These are phyloP conservation scores for Gigaspora rosea DNA, from an alignment of 192 early-diverging fungal species.

Conservation along the genomic window DNA sequence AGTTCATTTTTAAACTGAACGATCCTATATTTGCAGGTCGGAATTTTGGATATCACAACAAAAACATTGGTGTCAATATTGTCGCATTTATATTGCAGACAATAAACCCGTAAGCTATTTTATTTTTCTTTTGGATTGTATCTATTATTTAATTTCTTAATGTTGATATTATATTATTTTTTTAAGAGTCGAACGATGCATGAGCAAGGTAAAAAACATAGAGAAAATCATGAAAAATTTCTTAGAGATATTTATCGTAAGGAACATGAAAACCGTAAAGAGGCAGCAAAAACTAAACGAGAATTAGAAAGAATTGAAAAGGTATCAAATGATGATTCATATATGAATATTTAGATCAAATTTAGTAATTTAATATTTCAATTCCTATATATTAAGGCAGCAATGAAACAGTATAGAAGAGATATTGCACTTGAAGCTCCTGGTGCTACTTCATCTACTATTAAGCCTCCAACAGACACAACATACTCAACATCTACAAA, in stretches of 20 bases:
- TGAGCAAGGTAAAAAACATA: constrained; percentile 79
- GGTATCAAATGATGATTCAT: constrained; percentile 30
- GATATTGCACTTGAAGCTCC: constrained; percentile 43
- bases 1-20: no score
- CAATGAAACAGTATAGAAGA: constrained; percentile 45
- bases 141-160: not conserved
- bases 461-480: not conserved
- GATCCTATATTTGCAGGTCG: constrained; percentile 36
- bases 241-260: constrained; percentile 66
- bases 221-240: constrained; percentile 78
- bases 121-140: constrained; percentile 1
- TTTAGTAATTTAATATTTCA: not conserved
- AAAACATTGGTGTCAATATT: constrained; percentile 86
- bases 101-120: constrained; percentile 71
- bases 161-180: not conserved
- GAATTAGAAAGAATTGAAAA: constrained; percentile 72
- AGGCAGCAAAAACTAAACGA: constrained; percentile 56
- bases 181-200: constrained; percentile 59
- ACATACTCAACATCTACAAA: not conserved
- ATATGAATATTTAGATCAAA: not conserved
- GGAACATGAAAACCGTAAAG: constrained; percentile 51
- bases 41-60: constrained; percentile 72
- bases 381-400: constrained; percentile 30
- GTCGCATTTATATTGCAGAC: constrained; percentile 77
- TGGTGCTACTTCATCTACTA: constrained; percentile 8